Base-by-base conservation (phyloP, 768 basidiomycete genomes). In the Boletus rex-veris region DNA sequence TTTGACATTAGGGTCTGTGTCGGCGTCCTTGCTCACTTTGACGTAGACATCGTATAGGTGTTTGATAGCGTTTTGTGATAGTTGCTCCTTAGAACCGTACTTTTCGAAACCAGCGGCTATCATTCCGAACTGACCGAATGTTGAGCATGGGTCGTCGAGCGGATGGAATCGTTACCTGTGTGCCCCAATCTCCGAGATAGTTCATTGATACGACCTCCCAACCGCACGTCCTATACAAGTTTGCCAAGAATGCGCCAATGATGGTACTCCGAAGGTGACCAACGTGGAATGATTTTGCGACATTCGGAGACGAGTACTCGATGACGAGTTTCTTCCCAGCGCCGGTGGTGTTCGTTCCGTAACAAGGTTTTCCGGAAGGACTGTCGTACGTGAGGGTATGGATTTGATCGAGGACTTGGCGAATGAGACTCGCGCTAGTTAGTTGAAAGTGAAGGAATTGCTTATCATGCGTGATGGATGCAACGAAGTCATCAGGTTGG, bases 121-220 rank as follows among this genome's bases (percentile, higher is more conserved):
- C 70, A 97, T 71, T 30, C 94, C 93, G 68, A 90, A 87, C 88
- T 90, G 59, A 18, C n/a, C n/a, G 5, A 36, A 54, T 3, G 19
- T 4, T 30, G 24, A 30, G 28, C 31, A 19, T 38, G 18, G 7
- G 7, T 33, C 14, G 21, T 15, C 3, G 12, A 24, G 16, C 28
- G 14, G 19, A 18, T 10, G 24, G 14, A 3, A n/a, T 19, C 0
- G n/a, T 67, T 37, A 92, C 94, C 80, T 98, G 96, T 39, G 94
- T 98, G 19, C 96, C 96, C 95, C 95, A 98, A 66, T 98, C 95
- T 3, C 96, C 96, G 16, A 98, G 81, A 69, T 99, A 99, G 69
- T 99, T 99, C 72, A 98, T 75, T 3, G 88, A 80, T 37, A 82
- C 71, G n/a, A 95, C 93, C 7, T 92, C 82, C 94, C 92, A 98